Evolutionary conservation across 768 basidiomycete species (phyloP).

Genomic region (Termitomyces sp.): DNA sequence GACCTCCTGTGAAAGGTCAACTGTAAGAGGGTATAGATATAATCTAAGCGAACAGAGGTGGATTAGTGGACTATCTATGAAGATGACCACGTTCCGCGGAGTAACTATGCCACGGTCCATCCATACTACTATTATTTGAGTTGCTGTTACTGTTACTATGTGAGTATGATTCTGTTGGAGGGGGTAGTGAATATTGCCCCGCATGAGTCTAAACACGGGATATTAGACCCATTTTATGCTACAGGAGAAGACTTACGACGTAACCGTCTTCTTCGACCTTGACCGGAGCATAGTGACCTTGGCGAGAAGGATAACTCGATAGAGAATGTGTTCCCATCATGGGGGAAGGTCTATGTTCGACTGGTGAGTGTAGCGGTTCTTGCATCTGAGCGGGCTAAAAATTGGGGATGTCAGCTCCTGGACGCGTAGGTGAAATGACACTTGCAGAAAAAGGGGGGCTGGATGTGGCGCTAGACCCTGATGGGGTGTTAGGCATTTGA

Average conservation of each 20-base stretch:
- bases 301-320: slow-evolving; percentile 34
- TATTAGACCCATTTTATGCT: neutral
- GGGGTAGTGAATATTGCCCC: slow-evolving; percentile 38
- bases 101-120: slow-evolving; percentile 54
- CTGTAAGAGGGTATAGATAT: slow-evolving; percentile 17
- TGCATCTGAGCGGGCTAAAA: slow-evolving; percentile 66
- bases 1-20: neutral
- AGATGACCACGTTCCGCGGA: slow-evolving; percentile 60
- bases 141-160: slow-evolving; percentile 25
- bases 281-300: slow-evolving; percentile 44
- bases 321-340: slow-evolving; percentile 33
- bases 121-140: slow-evolving; percentile 36
- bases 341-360: slow-evolving; percentile 41
- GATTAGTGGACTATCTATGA: slow-evolving; percentile 39
- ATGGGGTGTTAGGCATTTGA: slow-evolving; percentile 65
- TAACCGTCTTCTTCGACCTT: slow-evolving; percentile 69
- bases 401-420: slow-evolving; percentile 33
- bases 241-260: slow-evolving; percentile 30
- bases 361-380: slow-evolving; percentile 43
- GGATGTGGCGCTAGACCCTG: slow-evolving; percentile 66
- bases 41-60: slow-evolving; percentile 6
- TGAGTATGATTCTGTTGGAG: slow-evolving; percentile 30
- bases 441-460: slow-evolving; percentile 88
- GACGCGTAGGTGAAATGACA: slow-evolving; percentile 38
- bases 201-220: slow-evolving; percentile 26